These are phyloP conservation scores for Dioscorea dumetorum DNA, from an alignment of 106 monocot species.

Conservation along the genomic window DNA sequence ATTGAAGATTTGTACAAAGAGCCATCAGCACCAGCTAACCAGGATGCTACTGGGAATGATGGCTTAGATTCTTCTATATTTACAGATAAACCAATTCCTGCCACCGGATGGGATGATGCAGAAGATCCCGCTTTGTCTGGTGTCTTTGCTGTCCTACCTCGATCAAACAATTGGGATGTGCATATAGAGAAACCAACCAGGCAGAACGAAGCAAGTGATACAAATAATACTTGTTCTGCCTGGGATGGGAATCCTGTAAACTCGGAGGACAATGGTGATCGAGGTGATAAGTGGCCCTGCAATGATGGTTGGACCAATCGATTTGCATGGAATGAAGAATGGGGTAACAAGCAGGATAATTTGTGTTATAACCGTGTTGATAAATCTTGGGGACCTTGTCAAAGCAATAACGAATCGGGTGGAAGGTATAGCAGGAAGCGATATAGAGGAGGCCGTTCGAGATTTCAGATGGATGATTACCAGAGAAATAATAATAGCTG, in stretches of 20 bases:
- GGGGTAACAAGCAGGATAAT: not conserved
- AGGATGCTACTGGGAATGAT: not conserved
- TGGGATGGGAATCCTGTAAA: conserved; percentile 9
- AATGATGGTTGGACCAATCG: not conserved
- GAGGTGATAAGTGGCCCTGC: not conserved
- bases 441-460: conserved; percentile 8
- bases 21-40: conserved; percentile 1
- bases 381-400: conserved; percentile 12
- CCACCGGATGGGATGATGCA: conserved; percentile 12
- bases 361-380: conserved; percentile 8
- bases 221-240: conserved; percentile 4
- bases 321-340: too few species aligned
- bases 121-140: not conserved
- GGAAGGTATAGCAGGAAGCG: conserved; percentile 22
- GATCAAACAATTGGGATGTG: not conserved
- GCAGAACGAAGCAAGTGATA: not conserved
- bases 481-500: conserved; percentile 11
- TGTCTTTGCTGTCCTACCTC: not conserved
- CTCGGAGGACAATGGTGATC: not conserved
- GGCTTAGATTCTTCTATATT: not conserved
- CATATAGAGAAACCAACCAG: not conserved
- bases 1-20: conserved; percentile 33
- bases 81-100: not conserved
- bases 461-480: conserved; percentile 14
- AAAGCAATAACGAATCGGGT: conserved; percentile 13